These are phyloP conservation scores for Botryosphaeria dothidea DNA, from an alignment of 2,329 filamentous ascomycete genomes.

Conservation along the genomic window DNA sequence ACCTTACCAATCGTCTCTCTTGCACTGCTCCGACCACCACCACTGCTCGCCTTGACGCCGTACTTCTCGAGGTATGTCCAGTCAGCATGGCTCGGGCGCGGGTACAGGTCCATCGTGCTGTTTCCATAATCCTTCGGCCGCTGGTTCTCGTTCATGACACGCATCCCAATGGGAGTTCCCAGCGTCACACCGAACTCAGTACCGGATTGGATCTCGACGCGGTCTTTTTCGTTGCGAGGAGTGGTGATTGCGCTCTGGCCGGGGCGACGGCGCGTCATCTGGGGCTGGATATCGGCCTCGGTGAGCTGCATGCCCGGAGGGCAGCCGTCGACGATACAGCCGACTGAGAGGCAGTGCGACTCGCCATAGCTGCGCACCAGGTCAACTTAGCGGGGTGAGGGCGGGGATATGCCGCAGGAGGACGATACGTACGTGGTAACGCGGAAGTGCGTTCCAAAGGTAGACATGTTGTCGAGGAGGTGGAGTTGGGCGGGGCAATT, in stretches of 20 bases:
- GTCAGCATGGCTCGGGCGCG: slow-evolving; percentile 89
- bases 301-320: slow-evolving; percentile 85
- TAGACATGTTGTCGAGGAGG: slow-evolving; percentile 64
- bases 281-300: slow-evolving; percentile 87
- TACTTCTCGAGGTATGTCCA: slow-evolving; percentile 99
- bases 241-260: slow-evolving; percentile 90
- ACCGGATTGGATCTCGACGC: slow-evolving; percentile 88
- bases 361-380: slow-evolving; percentile 65
- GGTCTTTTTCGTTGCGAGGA: slow-evolving; percentile 88
- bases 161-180: slow-evolving; percentile 85
- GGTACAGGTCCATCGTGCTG: slow-evolving; percentile 88
- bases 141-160: slow-evolving; percentile 90
- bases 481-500: not conserved
- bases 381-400: slow-evolving; percentile 22
- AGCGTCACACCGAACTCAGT: slow-evolving; percentile 87
- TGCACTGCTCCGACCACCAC: slow-evolving; percentile 88
- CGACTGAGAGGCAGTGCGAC: slow-evolving; percentile 89
- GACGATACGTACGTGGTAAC: slow-evolving; percentile 72
- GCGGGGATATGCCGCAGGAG: too few species aligned
- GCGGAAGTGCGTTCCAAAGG: slow-evolving; percentile 78
- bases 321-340: slow-evolving; percentile 91
- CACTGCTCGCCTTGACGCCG: slow-evolving; percentile 85
- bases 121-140: slow-evolving; percentile 88
- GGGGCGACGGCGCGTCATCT: slow-evolving; percentile 86
- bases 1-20: slow-evolving; percentile 81